Evolutionary conservation across 179 eudicot species (phyloP), one percentile per base, ranked within the genome.

Genomic region (Spergularia azorica): DNA sequence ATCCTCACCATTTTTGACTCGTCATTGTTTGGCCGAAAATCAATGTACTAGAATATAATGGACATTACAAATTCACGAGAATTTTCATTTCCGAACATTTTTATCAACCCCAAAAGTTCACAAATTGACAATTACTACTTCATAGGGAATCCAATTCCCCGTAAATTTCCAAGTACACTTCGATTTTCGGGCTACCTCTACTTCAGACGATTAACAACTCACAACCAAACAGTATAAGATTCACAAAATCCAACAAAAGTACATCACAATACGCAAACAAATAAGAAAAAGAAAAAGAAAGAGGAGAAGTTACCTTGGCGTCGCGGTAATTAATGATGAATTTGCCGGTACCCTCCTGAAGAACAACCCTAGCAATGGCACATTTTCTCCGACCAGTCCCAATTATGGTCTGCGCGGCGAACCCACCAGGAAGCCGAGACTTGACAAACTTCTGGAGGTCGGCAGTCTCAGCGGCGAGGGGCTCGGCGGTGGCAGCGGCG

Each of bases 291-390:
- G 0, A 0, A 7, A 43, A 12, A 41, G 15, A 12, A 46, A n/a
- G 9, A 73, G 41, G 18, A 5, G 2, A 11, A n/a, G 48, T 36
- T 36, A 95, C 98, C 92, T 87, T 88, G 16, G 95, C 98, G 10
- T 93, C 97, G 26, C 98, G 97, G 57, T 89, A 91, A 75, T 95
- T 95, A 50, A 95, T 91, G 78, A 93, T 81, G 52, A 91, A 71
- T 43, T 93, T 84, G 0, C 98, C 98, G 50, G 88, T 78, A 11
- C 98, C 97, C 79, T 95, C 98, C 78, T 91, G 91, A 76, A 95
- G 90, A 67, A 95, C 98, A 72, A 95, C 98, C 70, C 98, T 82
- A 64, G 98, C 98, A 69, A 91, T 91, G 43, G 98, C 98, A 61
- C 89, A 84, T 76, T 95, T 95, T 59, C 98, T 61, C 46, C 98